Conservation (phyloP, 495 filamentous ascomycete genomes). For the Hamigera avellanea region DNA sequence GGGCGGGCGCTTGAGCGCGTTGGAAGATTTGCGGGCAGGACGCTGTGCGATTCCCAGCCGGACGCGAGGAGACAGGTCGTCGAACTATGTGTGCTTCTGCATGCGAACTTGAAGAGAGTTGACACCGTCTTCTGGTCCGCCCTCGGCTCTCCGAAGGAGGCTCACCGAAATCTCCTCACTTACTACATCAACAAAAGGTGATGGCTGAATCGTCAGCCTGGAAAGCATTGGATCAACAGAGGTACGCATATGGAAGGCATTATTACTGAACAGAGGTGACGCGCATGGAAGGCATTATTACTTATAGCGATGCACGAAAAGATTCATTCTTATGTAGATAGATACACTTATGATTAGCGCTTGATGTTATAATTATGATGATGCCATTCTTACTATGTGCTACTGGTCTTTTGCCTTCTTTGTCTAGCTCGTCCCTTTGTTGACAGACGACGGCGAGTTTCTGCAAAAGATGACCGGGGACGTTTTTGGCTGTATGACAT, state of each 20-base stretch:
- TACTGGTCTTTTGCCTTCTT: too few species aligned
- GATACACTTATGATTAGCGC: background rate
- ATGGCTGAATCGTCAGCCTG: too few species aligned
- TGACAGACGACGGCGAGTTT: too few species aligned
- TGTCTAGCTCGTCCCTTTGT: too few species aligned
- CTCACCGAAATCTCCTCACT: conserved; percentile 64
- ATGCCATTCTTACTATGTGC: too few species aligned
- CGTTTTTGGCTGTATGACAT: too few species aligned
- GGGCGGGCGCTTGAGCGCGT: conserved; percentile 20
- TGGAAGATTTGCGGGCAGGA: conserved; percentile 44
- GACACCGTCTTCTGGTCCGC: conserved; percentile 54
- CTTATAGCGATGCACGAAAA: too few species aligned
- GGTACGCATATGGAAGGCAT: too few species aligned
- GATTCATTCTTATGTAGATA: background rate
- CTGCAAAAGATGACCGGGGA: too few species aligned
- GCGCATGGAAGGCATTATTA: background rate
- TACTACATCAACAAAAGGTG: conserved; percentile 52
- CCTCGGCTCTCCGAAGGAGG: conserved; percentile 49
- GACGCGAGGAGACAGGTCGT: conserved; percentile 72
- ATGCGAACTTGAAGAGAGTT: conserved; percentile 44
- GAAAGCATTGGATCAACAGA: too few species aligned
- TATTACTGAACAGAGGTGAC: too few species aligned
- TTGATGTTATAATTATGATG: background rate
- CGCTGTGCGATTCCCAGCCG: conserved; percentile 58
- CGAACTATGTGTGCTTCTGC: conserved; percentile 63